These are phyloP conservation scores for Salix koriyanagi DNA, from an alignment of 345 rosid genomes.

Conservation along the genomic window DNA sequence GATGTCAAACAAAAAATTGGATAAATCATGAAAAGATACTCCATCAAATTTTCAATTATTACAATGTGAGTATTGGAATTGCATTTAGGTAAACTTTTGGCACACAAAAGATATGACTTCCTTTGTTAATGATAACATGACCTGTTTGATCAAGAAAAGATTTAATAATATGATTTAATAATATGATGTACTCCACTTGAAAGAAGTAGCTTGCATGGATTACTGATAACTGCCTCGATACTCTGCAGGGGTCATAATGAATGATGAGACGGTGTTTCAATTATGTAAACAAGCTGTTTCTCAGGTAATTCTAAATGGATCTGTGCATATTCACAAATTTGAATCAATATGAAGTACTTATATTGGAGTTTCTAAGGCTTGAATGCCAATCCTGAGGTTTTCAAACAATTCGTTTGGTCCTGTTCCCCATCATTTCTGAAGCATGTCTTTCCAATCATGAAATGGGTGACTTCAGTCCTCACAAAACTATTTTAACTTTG, in stretches of 20 bases:
- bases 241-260: conserved; percentile 72
- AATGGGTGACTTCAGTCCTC: not conserved
- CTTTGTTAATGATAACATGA: not conserved
- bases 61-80: not conserved
- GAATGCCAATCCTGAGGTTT: not conserved
- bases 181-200: not conserved
- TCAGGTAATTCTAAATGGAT: conserved; percentile 45
- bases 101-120: not conserved
- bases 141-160: not conserved
- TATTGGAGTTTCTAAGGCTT: not conserved
- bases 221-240: conserved; percentile 13
- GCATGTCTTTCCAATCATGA: not conserved
- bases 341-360: not conserved
- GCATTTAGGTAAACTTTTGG: not conserved
- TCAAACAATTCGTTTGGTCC: not conserved
- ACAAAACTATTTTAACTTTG: not conserved
- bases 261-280: conserved; percentile 93
- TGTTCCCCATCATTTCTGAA: not conserved
- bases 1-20: not conserved
- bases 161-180: not conserved
- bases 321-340: not conserved
- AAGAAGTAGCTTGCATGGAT: not conserved
- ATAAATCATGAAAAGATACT: not conserved
- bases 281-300: conserved; percentile 84
- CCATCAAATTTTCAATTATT: not conserved